Evolutionary conservation across 495 filamentous ascomycete genomes (phyloP), one percentile per base, ranked within the genome.

Genomic region (Daldinia loculata): DNA sequence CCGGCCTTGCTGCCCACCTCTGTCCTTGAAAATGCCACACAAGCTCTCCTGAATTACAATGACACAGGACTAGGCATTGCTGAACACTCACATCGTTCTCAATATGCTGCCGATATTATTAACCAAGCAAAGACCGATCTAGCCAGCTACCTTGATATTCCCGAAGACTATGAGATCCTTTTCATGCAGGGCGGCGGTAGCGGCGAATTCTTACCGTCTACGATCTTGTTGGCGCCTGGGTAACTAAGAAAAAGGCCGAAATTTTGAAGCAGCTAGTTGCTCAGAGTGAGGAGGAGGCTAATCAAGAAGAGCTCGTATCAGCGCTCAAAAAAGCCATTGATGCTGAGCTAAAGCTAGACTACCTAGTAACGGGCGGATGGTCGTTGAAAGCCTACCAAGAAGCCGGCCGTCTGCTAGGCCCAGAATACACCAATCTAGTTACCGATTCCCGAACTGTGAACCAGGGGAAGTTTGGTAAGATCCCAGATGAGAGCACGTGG

Each of bases 301-400:
- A 84, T 19, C 75, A 87, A 50, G 87, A 85, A 24, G 85, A 86
- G 45, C 79, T 93, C 17, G 72, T 92, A 6, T 82, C 86, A 61
- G 80, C 84, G 57, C 82, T 96, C 56, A 83, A 83, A 66, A 86
- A 86, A 71, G 87, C 89, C 51, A 83, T 93, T 1, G 82, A 89
- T 53, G 78, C 87, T 41, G 87, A 91, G 41, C 77, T 97, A 76
- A 90, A 89, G 77, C 78, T 95, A 19, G 95, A 97, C 78, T 98
- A 98, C 78, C 83, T 97, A 17, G 91, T 97, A 38, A 97, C 95
- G 39, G 94, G 95, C 64, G 88, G 89, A n/a, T 97, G 95, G 95
- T 94, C 92, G 30, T 84, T 92, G 68, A 97, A 98, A 80, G 94
- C 93, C n/a, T 90, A 87, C 48, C 91, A 94, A 78, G 95, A 98